Conservation (phyloP, 768 basidiomycete genomes). For the Rhodocollybia butyracea region DNA sequence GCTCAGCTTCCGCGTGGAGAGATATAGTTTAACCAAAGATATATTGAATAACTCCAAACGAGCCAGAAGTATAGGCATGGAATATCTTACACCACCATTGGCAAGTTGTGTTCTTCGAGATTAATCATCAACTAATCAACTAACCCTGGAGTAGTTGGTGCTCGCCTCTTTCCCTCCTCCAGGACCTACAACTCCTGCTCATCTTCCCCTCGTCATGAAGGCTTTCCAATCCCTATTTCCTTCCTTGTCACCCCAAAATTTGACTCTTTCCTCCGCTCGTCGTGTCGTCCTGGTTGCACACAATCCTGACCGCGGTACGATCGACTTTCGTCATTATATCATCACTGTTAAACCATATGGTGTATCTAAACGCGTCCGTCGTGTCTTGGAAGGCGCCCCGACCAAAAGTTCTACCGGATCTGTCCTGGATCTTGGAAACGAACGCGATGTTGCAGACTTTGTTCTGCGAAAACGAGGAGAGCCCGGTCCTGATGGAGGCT, state of each 20-base stretch:
- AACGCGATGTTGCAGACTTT: constrained; percentile 95
- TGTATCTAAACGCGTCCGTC: constrained; percentile 86
- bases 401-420: constrained; percentile 31
- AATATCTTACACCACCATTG: constrained; percentile 89
- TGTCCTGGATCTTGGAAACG: constrained; percentile 78
- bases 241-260: constrained; percentile 77
- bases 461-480: constrained; percentile 71
- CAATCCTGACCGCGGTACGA: constrained; percentile 77
- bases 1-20: constrained; percentile 86
- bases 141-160: constrained; percentile 62
- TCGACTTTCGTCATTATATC: constrained; percentile 92
- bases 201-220: constrained; percentile 90
- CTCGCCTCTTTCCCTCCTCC: constrained; percentile 83
- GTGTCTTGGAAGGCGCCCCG: constrained; percentile 66
- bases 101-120: constrained; percentile 33
- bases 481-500: constrained; percentile 61
- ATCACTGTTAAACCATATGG: constrained; percentile 96
- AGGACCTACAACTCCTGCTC: constrained; percentile 71
- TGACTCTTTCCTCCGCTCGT: constrained; percentile 85
- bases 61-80: constrained; percentile 75
- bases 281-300: constrained; percentile 93
- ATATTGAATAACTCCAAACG: constrained; percentile 62
- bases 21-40: constrained; percentile 91
- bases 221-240: constrained; percentile 97
- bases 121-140: background rate